A percentile compares a stretch with the other conserved stretches of the same genome.
Conservation (phyloP, 176 grass and related monocot species). For the Avena insularis region DNA sequence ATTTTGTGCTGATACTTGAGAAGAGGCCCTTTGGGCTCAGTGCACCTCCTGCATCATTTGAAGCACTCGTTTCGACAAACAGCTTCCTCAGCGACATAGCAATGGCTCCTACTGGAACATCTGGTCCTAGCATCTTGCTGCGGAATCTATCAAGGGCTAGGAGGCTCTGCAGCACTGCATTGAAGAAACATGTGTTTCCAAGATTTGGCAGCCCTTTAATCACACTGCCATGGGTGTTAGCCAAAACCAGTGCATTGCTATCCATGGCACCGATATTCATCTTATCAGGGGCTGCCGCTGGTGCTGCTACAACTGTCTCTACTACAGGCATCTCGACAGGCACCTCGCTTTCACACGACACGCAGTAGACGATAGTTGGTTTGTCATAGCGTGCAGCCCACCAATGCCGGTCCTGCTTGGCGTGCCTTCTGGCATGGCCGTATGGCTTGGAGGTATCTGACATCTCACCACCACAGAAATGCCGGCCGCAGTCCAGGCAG, state of each 20-base stretch:
- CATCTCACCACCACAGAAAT: constrained; percentile 79
- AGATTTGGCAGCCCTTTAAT: constrained; percentile 88
- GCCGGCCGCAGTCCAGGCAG: constrained; percentile 78
- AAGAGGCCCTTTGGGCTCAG: constrained; percentile 91
- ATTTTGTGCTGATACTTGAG: constrained; percentile 75
- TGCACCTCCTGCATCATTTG: constrained; percentile 61
- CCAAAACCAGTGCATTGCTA: constrained; percentile 16
- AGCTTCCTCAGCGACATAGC: constrained; percentile 82
- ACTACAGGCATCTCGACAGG: constrained; percentile 63
- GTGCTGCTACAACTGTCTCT: constrained; percentile 34
- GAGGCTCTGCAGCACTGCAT: constrained; percentile 85
- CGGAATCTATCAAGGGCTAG: constrained; percentile 78
- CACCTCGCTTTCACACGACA: constrained; percentile 69
- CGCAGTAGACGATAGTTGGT: constrained; percentile 64
- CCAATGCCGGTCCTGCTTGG: constrained; percentile 85
- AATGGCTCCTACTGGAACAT: constrained; percentile 60
- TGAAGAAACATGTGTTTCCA: constrained; percentile 96
- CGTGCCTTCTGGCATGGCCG: constrained; percentile 89
- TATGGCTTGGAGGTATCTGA: constrained; percentile 66
- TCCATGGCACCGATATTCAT: neutral
- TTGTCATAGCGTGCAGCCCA: constrained; percentile 66
- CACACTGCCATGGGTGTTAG: constrained; percentile 49
- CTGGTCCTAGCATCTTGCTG: constrained; percentile 62
- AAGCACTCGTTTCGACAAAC: constrained; percentile 74
- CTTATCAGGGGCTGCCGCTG: constrained; percentile 32